Evolutionary conservation across 495 filamentous ascomycete species (phyloP).

Genomic region (Monascus purpureus): DNA sequence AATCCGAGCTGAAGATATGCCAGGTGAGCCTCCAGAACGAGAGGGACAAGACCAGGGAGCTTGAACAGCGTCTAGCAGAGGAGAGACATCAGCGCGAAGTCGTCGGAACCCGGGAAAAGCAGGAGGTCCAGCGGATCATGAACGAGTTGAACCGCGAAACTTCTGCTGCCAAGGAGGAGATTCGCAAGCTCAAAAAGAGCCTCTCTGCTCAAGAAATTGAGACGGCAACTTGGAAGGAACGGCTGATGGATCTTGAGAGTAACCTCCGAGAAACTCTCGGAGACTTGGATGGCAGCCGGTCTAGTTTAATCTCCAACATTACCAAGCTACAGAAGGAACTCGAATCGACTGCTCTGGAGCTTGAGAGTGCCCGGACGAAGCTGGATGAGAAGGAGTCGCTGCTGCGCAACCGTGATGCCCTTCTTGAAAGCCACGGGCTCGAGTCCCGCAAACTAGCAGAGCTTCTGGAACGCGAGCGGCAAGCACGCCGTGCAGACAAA

Average conservation of each 20-base stretch:
- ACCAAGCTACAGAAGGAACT: slow-evolving; percentile 78
- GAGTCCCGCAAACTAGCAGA: slow-evolving; percentile 77
- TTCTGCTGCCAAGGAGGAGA: slow-evolving; percentile 74
- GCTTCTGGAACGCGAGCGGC: slow-evolving; percentile 80
- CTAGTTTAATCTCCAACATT: slow-evolving; percentile 74
- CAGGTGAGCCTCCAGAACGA: slow-evolving; percentile 64
- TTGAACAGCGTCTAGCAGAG: slow-evolving; percentile 61
- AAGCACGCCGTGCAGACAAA: slow-evolving; percentile 69
- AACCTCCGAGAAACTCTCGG: slow-evolving; percentile 72
- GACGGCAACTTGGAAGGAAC: slow-evolving; percentile 75
- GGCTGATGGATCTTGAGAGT: slow-evolving; percentile 76
- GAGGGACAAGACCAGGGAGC: slow-evolving; percentile 60
- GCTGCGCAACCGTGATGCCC: slow-evolving; percentile 76
- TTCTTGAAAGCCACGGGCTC: slow-evolving; percentile 80
- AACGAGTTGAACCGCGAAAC: slow-evolving; percentile 75
- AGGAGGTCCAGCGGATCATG: slow-evolving; percentile 68
- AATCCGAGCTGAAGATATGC: slow-evolving; percentile 61
- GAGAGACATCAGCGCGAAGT: slow-evolving; percentile 80
- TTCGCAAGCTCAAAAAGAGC: slow-evolving; percentile 61
- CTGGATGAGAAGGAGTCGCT: slow-evolving; percentile 78
- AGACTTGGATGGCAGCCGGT: slow-evolving; percentile 75
- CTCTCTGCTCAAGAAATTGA: slow-evolving; percentile 78
- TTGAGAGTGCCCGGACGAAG: slow-evolving; percentile 60
- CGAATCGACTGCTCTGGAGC: slow-evolving; percentile 64
- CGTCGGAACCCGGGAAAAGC: slow-evolving; percentile 72